Evolutionary conservation across 345 rosid species (phyloP).

Genomic region (Citrus trifoliata): DNA sequence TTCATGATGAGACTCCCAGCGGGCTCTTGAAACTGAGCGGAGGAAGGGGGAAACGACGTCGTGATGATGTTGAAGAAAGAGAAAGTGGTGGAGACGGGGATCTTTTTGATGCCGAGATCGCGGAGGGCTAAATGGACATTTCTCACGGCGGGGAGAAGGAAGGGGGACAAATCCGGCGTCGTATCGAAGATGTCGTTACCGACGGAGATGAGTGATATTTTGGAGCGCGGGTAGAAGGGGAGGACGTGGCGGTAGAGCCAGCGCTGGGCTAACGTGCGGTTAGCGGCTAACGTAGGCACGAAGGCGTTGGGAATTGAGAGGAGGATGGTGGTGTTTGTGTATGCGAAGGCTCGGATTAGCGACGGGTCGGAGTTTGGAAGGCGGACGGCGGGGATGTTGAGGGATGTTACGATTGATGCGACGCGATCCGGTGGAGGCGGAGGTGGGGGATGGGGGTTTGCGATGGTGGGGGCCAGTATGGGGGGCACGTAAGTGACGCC

Average conservation of each 20-base stretch:
- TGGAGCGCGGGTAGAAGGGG: constrained; percentile 79
- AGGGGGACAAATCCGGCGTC: constrained; percentile 39
- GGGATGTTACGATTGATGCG: constrained; percentile 36
- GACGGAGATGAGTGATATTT: constrained; percentile 70
- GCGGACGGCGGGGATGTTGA: constrained; percentile 54
- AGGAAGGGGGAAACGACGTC: constrained; percentile 78
- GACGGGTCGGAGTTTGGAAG: constrained; percentile 57
- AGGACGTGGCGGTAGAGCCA: constrained; percentile 78
- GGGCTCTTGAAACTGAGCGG: constrained; percentile 69
- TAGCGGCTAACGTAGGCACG: constrained; percentile 65
- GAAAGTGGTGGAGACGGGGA: constrained; percentile 79
- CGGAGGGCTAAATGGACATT: constrained; percentile 52
- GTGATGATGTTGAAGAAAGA: constrained; percentile 68
- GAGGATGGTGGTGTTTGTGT: constrained; percentile 71
- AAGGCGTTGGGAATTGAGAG: constrained; percentile 80
- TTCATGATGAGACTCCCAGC: constrained; percentile 45
- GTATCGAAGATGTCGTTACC: constrained; percentile 61
- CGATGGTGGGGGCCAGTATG: constrained; percentile 10
- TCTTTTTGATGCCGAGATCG: constrained; percentile 59
- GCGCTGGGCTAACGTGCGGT: constrained; percentile 63
- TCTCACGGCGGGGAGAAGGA: constrained; percentile 65
- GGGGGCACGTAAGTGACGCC: constrained; percentile 38
- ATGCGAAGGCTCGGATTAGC: constrained; percentile 68
- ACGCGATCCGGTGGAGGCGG: constrained; percentile 39
- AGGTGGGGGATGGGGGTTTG: constrained; percentile 16